Base-by-base conservation (phyloP, 2,329 filamentous ascomycete species). In the Lachnellula suecica region DNA sequence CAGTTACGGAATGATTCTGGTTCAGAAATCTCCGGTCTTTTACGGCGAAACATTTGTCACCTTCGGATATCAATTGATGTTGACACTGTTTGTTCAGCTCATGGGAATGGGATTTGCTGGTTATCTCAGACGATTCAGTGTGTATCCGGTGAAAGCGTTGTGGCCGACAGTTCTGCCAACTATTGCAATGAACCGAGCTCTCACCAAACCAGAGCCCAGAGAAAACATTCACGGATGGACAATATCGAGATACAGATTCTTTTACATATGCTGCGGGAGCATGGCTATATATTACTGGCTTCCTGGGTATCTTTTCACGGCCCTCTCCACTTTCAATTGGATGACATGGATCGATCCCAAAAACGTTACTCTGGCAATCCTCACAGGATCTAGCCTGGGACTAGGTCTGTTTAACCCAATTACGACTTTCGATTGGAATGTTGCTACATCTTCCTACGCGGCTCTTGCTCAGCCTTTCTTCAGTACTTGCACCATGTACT, bases 381-480 rank as follows among this genome's bases (percentile, higher is more conserved):
- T 79, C 10, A 78, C 75, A 0, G 74, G 74, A 0, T 71, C 72
- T 0, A 64, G 63, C 1, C 66, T 68, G 0, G 72, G 72, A 0
- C 63, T 78, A 31, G 77, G 70, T 4, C 61, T 66, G 15, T 77
- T 77, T 64, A 80, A 77, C 56, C 78, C 74, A 0, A 59, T 78
- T 4, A 73, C 77, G 0, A 79, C 72, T 0, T 78, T 78, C 31
- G 78, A 81, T 63, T 78, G 74, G 70, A 79, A 79, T 44, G 66
- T 73, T 25, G 60, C 57, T 15, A 57, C 57, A 2, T 59, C 59
- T 5, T 55, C 52, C 3, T 62, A 60, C 8, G 59, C 63, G 17
- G 63, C 65, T 69, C 51, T 73, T 64, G 70, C 70, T 63, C 27
- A 69, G 64, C 5, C 55, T 64, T 66, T 68, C 34, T 68, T 68